Percentiles rank a stretch among this genome's conserved stretches.
These are phyloP conservation scores for Dictyostelium brefeldianum DNA, from an alignment of 78 protist genomes.

Conservation along the genomic window DNA sequence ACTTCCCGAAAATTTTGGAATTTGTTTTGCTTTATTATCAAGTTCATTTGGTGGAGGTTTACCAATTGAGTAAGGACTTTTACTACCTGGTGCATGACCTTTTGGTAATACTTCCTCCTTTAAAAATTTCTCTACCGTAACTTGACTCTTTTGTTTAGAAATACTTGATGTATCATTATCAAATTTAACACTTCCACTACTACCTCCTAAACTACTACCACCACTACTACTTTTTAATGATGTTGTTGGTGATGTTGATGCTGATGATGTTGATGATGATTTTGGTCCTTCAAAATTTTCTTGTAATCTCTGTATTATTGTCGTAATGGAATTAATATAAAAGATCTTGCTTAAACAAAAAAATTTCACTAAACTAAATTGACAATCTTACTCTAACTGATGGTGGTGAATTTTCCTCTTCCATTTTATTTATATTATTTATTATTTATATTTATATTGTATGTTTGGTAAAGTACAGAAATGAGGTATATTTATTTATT, in stretches of 20 bases:
- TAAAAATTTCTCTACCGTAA: slow-evolving; percentile 42
- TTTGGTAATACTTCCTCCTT: slow-evolving; percentile 55
- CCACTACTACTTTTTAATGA: background rate
- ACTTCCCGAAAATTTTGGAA: slow-evolving; percentile 32
- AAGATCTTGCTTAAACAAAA: too few relatives aligned
- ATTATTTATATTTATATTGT: background rate
- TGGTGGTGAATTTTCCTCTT: slow-evolving; percentile 34
- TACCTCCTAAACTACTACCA: background rate
- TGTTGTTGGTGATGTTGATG: background rate
- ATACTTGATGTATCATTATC: slow-evolving; percentile 2
- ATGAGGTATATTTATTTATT: background rate
- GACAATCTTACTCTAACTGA: slow-evolving; percentile 23
- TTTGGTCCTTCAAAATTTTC: slow-evolving; percentile 34
- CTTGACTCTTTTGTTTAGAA: slow-evolving; percentile 19
- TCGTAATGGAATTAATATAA: too few relatives aligned
- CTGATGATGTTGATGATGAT: background rate
- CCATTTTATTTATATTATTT: slow-evolving; percentile 13
- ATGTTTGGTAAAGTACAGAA: background rate
- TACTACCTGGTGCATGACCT: slow-evolving; percentile 61
- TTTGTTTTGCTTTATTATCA: slow-evolving; percentile 32
- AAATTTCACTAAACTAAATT: background rate
- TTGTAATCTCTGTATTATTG: slow-evolving; percentile 10
- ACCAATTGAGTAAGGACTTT: slow-evolving; percentile 25
- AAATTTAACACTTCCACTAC: background rate
- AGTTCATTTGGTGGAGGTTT: slow-evolving; percentile 49